A percentile compares a stretch with the other conserved stretches of the same genome.
These are phyloP conservation scores for Starmerella cellae DNA, from an alignment of 805 yeast species.

Conservation along the genomic window DNA sequence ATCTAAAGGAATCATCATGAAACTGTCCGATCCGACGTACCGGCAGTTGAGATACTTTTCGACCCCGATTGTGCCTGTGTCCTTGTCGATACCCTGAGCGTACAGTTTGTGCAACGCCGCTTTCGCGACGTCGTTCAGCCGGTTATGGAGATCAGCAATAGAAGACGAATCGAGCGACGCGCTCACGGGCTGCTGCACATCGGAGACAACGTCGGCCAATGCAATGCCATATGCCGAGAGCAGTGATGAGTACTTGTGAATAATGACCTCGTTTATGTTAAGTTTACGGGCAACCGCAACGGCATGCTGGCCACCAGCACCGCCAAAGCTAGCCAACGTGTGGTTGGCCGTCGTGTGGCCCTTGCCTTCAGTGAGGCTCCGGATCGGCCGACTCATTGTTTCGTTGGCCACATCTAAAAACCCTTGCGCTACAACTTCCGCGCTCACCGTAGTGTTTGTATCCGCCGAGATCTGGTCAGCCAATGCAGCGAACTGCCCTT, in stretches of 20 bases:
- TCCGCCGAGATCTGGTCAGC: conserved; percentile 47
- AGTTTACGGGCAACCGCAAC: conserved; percentile 58
- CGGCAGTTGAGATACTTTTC: conserved; percentile 66
- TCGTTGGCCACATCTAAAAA: conserved; percentile 75
- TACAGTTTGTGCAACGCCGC: conserved; percentile 33
- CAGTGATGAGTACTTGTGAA: conserved; percentile 72
- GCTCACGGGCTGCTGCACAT: conserved; percentile 61
- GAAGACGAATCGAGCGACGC: conserved; percentile 29
- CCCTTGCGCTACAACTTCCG: conserved; percentile 66
- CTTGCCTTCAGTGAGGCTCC: conserved; percentile 72
- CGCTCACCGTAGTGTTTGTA: conserved; percentile 33
- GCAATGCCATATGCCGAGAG: conserved; percentile 82
- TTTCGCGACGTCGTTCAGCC: conserved; percentile 35
- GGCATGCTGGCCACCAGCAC: conserved; percentile 90
- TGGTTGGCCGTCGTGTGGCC: conserved; percentile 58
- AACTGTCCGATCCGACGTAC: conserved; percentile 82
- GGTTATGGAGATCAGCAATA: conserved; percentile 29
- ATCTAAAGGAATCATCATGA: conserved; percentile 44
- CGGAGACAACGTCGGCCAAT: conserved; percentile 72
- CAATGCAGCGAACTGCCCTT: conserved; percentile 38
- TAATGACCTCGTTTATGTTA: conserved; percentile 54
- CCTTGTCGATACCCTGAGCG: conserved; percentile 42
- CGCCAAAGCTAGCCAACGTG: conserved; percentile 73
- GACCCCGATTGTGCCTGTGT: conserved; percentile 31
- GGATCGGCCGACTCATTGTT: conserved; percentile 80